phyloP scores from a whole-genome alignment of 352 stramenopile species.

The Pythium scleroteichum region DNA sequence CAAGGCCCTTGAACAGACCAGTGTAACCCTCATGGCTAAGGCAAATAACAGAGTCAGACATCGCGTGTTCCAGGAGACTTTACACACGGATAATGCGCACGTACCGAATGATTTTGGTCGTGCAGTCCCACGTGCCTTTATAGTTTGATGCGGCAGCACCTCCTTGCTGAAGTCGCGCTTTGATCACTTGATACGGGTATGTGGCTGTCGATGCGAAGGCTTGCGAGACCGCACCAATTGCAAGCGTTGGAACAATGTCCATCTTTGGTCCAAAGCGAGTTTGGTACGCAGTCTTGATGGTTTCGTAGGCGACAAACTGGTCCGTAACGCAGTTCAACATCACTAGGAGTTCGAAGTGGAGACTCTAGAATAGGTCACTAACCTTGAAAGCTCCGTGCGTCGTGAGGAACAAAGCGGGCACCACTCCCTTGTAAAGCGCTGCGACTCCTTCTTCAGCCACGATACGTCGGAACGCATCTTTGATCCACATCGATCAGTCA shows the following conservation, averaged over 20 bases:
- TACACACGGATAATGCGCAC: neutral
- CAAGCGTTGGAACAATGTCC: constrained; percentile 64
- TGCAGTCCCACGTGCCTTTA: constrained; percentile 88
- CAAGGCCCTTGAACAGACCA: constrained; percentile 95
- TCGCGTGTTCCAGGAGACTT: neutral
- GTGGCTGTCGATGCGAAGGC: constrained; percentile 85
- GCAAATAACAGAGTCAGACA: neutral
- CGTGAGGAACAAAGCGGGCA: constrained; percentile 95
- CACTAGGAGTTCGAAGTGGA: neutral
- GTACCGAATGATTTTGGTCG: constrained; percentile 82
- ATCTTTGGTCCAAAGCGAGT: constrained; percentile 61
- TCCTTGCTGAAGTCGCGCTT: constrained; percentile 95
- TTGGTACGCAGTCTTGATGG: constrained; percentile 68
- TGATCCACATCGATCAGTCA: neutral
- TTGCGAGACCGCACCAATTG: constrained; percentile 81
- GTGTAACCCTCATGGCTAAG: constrained; percentile 84
- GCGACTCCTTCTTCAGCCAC: constrained; percentile 92
- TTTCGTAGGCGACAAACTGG: constrained; percentile 82
- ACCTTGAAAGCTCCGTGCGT: constrained; percentile 97
- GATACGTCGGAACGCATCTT: constrained; percentile 93
- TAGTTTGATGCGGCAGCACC: constrained; percentile 83
- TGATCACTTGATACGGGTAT: constrained; percentile 97
- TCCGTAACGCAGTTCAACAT: neutral
- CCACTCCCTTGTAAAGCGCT: constrained; percentile 95
- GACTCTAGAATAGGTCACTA: too few species aligned